These are phyloP conservation scores for Cytospora leucostoma DNA, from an alignment of 2,329 filamentous ascomycete species.

Conservation along the genomic window DNA sequence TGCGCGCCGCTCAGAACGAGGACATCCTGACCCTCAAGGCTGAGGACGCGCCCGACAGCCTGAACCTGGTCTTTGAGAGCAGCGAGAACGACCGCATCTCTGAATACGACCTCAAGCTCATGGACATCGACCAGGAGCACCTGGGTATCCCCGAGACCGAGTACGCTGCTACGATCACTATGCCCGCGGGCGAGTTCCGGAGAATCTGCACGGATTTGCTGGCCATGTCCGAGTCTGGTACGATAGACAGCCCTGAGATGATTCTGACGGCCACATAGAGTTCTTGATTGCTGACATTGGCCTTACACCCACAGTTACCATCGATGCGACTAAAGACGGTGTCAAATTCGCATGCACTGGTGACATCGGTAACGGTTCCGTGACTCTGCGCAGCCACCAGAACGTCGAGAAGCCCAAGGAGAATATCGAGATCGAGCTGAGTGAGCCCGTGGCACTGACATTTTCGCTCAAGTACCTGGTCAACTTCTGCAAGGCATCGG, in stretches of 20 bases:
- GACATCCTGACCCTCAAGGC: constrained; percentile 97
- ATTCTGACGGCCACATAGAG: background rate
- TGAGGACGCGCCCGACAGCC: constrained; percentile 91
- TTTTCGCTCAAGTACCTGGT: constrained; percentile 99
- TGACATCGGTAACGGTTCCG: constrained; percentile 93
- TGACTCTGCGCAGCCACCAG: constrained; percentile 85
- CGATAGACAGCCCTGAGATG: constrained; percentile 33
- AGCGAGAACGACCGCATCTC: constrained; percentile 83
- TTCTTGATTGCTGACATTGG: background rate
- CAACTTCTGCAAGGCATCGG: constrained; percentile 99
- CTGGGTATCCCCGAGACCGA: constrained; percentile 99
- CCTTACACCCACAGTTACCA: constrained; percentile 66
- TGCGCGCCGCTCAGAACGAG: constrained; percentile 90
- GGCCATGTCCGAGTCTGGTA: constrained; percentile 94
- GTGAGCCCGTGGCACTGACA: constrained; percentile 88
- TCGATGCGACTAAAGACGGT: constrained; percentile 95
- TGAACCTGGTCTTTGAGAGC: constrained; percentile 96
- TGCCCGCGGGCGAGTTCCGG: constrained; percentile 89
- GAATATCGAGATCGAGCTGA: constrained; percentile 86
- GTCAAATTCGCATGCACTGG: constrained; percentile 92
- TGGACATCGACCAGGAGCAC: constrained; percentile 99
- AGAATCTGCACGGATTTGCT: constrained; percentile 92
- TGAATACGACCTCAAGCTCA: constrained; percentile 99
- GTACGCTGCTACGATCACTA: constrained; percentile 85
- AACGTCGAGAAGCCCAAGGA: constrained; percentile 86